Percentiles rank a stretch among this genome's conserved stretches.
These are phyloP conservation scores for Clonostachys rosea DNA, from an alignment of 2,329 filamentous ascomycete species.

Conservation along the genomic window DNA sequence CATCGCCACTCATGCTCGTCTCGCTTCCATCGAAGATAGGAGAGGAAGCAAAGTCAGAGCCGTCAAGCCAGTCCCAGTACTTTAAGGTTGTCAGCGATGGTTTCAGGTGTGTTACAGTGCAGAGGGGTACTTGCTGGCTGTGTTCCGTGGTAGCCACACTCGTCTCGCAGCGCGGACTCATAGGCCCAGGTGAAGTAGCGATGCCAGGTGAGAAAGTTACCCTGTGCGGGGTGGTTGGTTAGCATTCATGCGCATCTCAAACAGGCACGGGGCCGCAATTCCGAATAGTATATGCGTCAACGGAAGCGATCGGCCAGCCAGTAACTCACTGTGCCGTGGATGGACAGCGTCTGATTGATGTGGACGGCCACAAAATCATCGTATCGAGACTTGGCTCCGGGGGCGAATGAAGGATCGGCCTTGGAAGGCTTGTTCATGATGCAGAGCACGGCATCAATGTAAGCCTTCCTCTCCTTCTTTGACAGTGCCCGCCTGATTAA, in stretches of 20 bases:
- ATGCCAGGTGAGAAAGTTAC: conserved; percentile 33
- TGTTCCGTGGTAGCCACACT: conserved; percentile 31
- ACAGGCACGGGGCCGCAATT: no score
- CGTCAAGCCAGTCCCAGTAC: conserved; percentile 43
- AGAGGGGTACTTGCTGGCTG: conserved; percentile 17
- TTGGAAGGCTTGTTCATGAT: conserved; percentile 13
- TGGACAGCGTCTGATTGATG: conserved; percentile 36
- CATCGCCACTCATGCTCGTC: conserved; percentile 42
- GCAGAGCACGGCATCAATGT: conserved; percentile 16
- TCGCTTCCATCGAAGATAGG: conserved; percentile 51
- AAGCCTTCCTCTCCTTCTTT: conserved; percentile 10
- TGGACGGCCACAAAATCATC: conserved; percentile 47
- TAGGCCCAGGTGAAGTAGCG: conserved; percentile 30
- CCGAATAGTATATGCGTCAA: conserved; percentile 9
- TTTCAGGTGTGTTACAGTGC: conserved; percentile 18
- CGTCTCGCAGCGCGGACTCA: conserved; percentile 28
- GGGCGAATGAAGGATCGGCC: conserved; percentile 9
- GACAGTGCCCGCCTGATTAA: conserved; percentile 1
- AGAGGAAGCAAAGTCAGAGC: conserved; percentile 36
- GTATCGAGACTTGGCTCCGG: conserved; percentile 37
- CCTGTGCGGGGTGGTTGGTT: conserved; percentile 15
- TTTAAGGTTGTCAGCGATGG: conserved; percentile 26
- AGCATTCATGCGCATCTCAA: conserved; percentile 12
- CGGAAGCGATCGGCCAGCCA: conserved; percentile 20
- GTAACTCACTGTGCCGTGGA: conserved; percentile 32